Base-by-base conservation (phyloP, 2,329 filamentous ascomycete genomes). In the Aspergillus sp. region DNA sequence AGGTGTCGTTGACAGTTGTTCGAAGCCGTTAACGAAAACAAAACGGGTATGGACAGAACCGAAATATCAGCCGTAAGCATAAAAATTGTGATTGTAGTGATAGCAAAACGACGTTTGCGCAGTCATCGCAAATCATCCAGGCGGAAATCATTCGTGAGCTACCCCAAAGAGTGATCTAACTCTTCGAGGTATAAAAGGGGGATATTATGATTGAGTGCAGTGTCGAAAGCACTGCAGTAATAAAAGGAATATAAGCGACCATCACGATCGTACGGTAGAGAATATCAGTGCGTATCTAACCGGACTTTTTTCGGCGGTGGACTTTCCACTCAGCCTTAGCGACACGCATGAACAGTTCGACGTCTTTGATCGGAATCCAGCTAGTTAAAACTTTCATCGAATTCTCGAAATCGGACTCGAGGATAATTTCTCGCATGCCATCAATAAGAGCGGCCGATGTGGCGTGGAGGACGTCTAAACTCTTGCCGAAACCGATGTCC, bases 351-450 rank as follows among this genome's bases (percentile, higher is more conserved):
- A 99, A 82, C 57, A 96, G 77, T 72, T 98, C 92, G 70, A 96
- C 91, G 68, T 99, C 93, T 75, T 91, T 91, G 72, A 99, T 89
- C 19, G 93, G 92, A 45, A 98, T 89, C 86, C 91, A 96, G 56
- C 90, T 92, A 31, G 95, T 98, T 62, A 99, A 80, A 7, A 93
- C 90, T 78, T 97, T 98, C 95, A 99, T 99, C 47, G 90, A 90
- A 69, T 96, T 96, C 73, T 99, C 95, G 74, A 98, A 99, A 72
- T 99, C 95, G 17, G 90, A 91, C 68, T 96, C 92, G 6, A 97
- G 80, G 33, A 99, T 81, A 52, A 96, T 91, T 61, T 96, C 91
- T 39, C 91, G 84, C 64, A 95, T 90, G 17, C 91, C 93, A 72
- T 96, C 91, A 48, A 98, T 93, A 27, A 99, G 82, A 2, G 95